These are phyloP conservation scores for Pseudogymnoascus sp. DNA, from an alignment of 2,329 filamentous ascomycete genomes.

Conservation along the genomic window DNA sequence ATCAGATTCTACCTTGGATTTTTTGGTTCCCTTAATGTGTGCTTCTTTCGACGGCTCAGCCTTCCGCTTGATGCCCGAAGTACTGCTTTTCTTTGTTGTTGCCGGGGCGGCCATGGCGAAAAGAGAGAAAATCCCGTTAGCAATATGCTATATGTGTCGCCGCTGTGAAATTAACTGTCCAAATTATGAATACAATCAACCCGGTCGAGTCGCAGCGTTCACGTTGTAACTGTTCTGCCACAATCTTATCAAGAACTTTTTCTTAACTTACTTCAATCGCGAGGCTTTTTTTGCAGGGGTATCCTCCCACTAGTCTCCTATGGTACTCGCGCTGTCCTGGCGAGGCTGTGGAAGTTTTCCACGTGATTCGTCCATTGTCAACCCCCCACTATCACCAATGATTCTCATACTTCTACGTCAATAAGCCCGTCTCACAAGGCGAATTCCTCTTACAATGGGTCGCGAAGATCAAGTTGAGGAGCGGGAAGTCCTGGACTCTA, in stretches of 20 bases:
- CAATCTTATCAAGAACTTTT: slow-evolving; percentile 13
- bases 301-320: not conserved
- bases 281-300: slow-evolving; percentile 12
- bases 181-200: slow-evolving; percentile 4
- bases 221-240: slow-evolving; percentile 9
- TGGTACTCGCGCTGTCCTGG: slow-evolving; percentile 1
- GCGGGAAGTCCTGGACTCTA: slow-evolving; percentile 93
- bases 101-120: slow-evolving; percentile 16
- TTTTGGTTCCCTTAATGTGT: slow-evolving; percentile 40
- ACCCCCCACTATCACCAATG: slow-evolving; percentile 10
- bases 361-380: slow-evolving; percentile 4
- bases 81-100: slow-evolving; percentile 36
- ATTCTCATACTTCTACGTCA: slow-evolving; percentile 8
- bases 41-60: slow-evolving; percentile 38
- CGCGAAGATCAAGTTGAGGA: slow-evolving; percentile 90
- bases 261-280: slow-evolving; percentile 9
- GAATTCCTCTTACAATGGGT: slow-evolving; percentile 40
- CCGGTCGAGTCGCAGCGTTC: slow-evolving; percentile 4
- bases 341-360: slow-evolving; percentile 3
- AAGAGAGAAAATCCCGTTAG: not conserved
- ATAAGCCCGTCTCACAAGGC: slow-evolving; percentile 9
- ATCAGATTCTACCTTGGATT: slow-evolving; percentile 35
- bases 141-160: slow-evolving; percentile 4
- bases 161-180: not conserved
- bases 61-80: slow-evolving; percentile 49